These are phyloP conservation scores for Capniomyces stellatus DNA, from an alignment of 371 early-diverging fungal genomes.

Conservation along the genomic window DNA sequence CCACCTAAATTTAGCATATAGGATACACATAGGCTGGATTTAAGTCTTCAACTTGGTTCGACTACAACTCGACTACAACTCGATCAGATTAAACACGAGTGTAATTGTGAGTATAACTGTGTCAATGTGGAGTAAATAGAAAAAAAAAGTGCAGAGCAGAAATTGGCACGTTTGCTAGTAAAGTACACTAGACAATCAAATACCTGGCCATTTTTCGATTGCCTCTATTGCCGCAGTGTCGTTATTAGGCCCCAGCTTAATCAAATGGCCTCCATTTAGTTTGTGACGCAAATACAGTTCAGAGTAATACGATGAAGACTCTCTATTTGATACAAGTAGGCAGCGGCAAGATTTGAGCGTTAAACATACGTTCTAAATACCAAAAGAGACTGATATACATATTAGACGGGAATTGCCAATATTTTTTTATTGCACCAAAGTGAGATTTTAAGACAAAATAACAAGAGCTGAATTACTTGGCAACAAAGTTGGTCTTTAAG, in stretches of 20 bases:
- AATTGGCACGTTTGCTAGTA: no score
- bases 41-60: no score
- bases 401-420: no score
- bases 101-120: no score
- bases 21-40: no score
- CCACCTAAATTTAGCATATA: no score
- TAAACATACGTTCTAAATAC: background rate
- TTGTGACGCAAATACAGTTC: slow-evolving; percentile 47
- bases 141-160: no score
- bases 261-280: slow-evolving; percentile 79
- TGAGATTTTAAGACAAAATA: background rate
- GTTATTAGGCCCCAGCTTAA: slow-evolving; percentile 81
- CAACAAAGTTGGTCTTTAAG: slow-evolving; percentile 81
- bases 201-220: slow-evolving; percentile 64
- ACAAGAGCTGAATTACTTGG: slow-evolving; percentile 30
- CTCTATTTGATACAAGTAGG: slow-evolving; percentile 23
- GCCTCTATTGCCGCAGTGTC: slow-evolving; percentile 73
- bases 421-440: background rate
- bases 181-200: slow-evolving; percentile 4
- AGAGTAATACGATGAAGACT: slow-evolving; percentile 62
- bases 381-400: no score
- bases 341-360: no score
- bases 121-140: no score
- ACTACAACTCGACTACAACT: no score
- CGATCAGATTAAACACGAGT: no score